These are phyloP conservation scores for Colletotrichum liaoningense DNA, from an alignment of 2,329 filamentous ascomycete species.

Conservation along the genomic window DNA sequence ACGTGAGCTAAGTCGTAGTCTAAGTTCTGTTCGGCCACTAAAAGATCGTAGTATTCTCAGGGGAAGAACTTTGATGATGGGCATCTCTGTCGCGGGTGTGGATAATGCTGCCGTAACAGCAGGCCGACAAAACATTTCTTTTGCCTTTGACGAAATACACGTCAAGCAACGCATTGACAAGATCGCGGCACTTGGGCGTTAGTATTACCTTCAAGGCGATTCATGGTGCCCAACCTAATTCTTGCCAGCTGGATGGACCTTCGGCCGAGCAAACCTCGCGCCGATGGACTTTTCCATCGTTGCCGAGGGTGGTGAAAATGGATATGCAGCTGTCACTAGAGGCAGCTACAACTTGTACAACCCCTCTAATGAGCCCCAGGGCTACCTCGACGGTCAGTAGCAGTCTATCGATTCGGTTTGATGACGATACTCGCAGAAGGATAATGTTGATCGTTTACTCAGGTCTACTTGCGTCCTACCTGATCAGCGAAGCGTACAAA, in stretches of 20 bases:
- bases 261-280: background rate
- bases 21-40: background rate
- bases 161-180: slow-evolving; percentile 4
- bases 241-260: background rate
- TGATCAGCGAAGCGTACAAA: slow-evolving; percentile 26
- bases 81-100: background rate
- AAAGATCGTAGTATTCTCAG: background rate
- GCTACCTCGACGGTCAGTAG: slow-evolving; percentile 7
- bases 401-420: background rate
- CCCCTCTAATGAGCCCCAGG: background rate
- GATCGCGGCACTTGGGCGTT: background rate
- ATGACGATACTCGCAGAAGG: background rate
- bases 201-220: rapidly evolving
- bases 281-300: slow-evolving; percentile 31
- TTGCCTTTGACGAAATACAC: slow-evolving; percentile 1
- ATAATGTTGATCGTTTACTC: background rate
- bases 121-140: background rate
- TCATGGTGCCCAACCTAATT: background rate
- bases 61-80: background rate
- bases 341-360: slow-evolving; percentile 19
- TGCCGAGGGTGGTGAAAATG: slow-evolving; percentile 10
- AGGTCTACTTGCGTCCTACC: slow-evolving; percentile 20
- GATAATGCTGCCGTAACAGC: background rate
- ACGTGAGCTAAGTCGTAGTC: background rate
- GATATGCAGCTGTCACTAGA: slow-evolving; percentile 18